Evolutionary conservation across 2,329 filamentous ascomycete species (phyloP).

Genomic region (Aspergillus transmontanensis): DNA sequence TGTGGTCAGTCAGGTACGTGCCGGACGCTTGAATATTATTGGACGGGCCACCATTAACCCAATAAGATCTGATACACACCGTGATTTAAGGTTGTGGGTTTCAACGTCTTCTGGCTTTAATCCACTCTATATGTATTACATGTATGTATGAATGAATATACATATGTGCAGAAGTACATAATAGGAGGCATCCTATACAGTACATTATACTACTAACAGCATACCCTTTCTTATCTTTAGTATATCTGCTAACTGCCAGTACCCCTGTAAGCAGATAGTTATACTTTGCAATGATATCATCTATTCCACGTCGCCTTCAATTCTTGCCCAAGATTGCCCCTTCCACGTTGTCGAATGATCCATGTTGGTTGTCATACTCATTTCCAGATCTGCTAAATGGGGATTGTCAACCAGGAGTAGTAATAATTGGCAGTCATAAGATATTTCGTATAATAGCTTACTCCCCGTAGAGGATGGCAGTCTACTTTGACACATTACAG

Average conservation of each 20-base stretch:
- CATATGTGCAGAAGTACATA: neutral
- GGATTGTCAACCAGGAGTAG: neutral
- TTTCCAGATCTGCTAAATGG: neutral
- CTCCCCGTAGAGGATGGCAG: neutral
- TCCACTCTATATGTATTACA: neutral
- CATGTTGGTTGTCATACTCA: neutral
- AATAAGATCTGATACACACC: neutral
- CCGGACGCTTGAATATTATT: neutral
- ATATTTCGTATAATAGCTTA: neutral
- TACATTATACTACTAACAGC: neutral
- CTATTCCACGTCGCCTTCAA: neutral
- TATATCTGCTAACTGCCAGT: neutral
- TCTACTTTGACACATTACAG: neutral
- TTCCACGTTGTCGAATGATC: neutral
- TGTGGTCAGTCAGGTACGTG: slow-evolving; percentile 1
- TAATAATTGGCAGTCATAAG: neutral
- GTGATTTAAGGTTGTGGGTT: slow-evolving; percentile 1
- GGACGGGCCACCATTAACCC: neutral
- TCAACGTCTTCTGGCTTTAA: neutral
- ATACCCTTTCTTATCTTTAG: neutral
- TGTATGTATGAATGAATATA: neutral
- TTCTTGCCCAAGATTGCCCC: neutral
- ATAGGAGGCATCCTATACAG: neutral
- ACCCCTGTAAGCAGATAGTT: neutral
- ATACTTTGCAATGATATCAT: neutral